phyloP scores from a whole-genome alignment of 2,329 filamentous ascomycete genomes.

The Aspergillus novoparasiticus region DNA sequence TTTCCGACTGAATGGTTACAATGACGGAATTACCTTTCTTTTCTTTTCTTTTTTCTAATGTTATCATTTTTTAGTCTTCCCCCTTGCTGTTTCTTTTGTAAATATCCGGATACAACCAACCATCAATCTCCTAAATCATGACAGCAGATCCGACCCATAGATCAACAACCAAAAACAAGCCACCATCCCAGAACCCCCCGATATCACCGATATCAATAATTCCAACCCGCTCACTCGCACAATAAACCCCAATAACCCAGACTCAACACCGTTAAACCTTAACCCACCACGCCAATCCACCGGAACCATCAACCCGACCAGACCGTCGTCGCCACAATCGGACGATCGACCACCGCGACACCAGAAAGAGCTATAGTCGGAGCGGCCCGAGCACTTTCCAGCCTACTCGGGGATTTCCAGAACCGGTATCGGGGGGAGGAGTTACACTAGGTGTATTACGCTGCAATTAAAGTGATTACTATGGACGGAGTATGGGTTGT shows the following conservation, averaged over 20 bases:
- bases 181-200: background rate
- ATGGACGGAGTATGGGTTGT: background rate
- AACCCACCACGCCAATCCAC: background rate
- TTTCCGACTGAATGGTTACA: background rate
- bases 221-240: background rate
- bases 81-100: background rate
- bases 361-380: background rate
- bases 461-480: constrained; percentile 1
- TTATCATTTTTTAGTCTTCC: too few species aligned
- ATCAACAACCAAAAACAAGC: background rate
- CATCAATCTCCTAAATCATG: background rate
- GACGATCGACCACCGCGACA: background rate
- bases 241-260: background rate
- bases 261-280: background rate
- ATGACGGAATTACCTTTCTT: background rate
- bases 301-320: background rate
- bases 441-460: background rate
- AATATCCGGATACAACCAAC: background rate
- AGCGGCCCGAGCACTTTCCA: background rate
- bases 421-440: background rate
- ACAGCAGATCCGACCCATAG: background rate
- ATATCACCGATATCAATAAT: background rate
- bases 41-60: background rate
- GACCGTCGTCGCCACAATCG: background rate
- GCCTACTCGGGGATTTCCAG: background rate